Base-by-base conservation (phyloP, 495 filamentous ascomycete genomes). In the Rhizodiscina lignyota region DNA sequence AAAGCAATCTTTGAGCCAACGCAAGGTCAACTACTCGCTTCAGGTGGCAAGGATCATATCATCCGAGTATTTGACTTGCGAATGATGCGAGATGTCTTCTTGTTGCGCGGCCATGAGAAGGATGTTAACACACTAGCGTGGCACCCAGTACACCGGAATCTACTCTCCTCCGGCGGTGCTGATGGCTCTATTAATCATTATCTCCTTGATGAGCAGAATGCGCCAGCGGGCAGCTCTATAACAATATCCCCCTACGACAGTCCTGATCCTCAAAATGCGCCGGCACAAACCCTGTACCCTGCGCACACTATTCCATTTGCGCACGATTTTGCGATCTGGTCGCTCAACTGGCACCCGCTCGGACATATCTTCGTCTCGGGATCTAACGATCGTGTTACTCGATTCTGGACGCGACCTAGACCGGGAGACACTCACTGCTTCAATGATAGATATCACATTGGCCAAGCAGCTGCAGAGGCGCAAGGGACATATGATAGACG, bases 351-450 rank as follows among this genome's bases (percentile, higher is more conserved):
- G 82, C 89, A 97, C 48, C 89, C 89, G 1, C 63, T 94, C 0
- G 89, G 89, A 16, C 89, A 97, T 48, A 87, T 97, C 40, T 67
- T 97, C 18, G 84, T 85, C n/a, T 92, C 89, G n/a, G 89, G 89
- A 3, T 94, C 87, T 2, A 97, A 97, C 53, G 89, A 97, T 55
- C 78, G 87, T 31, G 83, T 91, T 30, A 94, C 89, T 5, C 73
- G 87, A 22, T 97, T 97, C 61, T 97, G 89, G 89, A 80, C 83
- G 11, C 73, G 89, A 15, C 64, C 81, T 4, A 63, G 89, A 31
- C 89, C 89, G 2, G 89, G 89, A 21, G 89, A 94, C 45, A 70
- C 66, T 34, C 74, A 77, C 37, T 77, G 74, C 49, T 72, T 81
- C 62, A 83, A 79, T 48, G 89, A 96, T 53, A 70, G 83, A 29